Conservation (phyloP, 1,284 basidiomycete species). For the Naganishia sp. region DNA sequence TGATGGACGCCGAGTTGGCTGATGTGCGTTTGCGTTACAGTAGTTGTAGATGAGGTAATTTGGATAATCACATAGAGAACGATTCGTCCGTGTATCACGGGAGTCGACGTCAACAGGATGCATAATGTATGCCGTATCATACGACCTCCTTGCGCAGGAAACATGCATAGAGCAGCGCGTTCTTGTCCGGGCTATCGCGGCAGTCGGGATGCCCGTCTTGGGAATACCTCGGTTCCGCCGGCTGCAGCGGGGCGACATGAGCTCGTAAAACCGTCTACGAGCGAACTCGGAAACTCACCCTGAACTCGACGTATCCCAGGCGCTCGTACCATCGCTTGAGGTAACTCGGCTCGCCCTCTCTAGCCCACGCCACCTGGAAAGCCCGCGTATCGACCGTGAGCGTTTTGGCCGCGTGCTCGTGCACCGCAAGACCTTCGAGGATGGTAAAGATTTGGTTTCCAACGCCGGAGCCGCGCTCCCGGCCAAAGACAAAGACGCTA, state of each 20-base stretch:
- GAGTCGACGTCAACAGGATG: no score
- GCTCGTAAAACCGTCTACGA: background rate
- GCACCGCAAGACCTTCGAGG: slow-evolving; percentile 37
- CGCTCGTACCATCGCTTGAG: slow-evolving; percentile 36
- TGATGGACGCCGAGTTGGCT: background rate
- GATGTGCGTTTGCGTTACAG: slow-evolving; percentile 10
- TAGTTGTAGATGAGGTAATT: slow-evolving; percentile 15
- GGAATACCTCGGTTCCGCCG: slow-evolving; percentile 7
- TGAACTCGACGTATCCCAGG: slow-evolving; percentile 36
- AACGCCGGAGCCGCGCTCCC: slow-evolving; percentile 34
- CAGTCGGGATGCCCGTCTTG: slow-evolving; percentile 21
- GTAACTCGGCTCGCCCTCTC: slow-evolving; percentile 20
- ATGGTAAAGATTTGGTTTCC: slow-evolving; percentile 37
- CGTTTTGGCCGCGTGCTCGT: slow-evolving; percentile 34
- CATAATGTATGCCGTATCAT: background rate
- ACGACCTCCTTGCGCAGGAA: slow-evolving; percentile 23
- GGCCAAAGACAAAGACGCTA: slow-evolving; percentile 39
- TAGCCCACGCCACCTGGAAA: slow-evolving; percentile 32
- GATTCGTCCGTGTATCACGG: no score
- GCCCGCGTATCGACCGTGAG: slow-evolving; percentile 42
- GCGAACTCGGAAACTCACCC: slow-evolving; percentile 32
- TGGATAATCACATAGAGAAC: no score
- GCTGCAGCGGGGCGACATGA: background rate
- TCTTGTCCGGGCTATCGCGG: slow-evolving; percentile 23
- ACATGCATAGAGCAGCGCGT: slow-evolving; percentile 14